A percentile compares a stretch with the other conserved stretches of the same genome.
Evolutionary conservation across 2,329 filamentous ascomycete genomes (phyloP).

Genomic region (Thermomyces lanuginosus): DNA sequence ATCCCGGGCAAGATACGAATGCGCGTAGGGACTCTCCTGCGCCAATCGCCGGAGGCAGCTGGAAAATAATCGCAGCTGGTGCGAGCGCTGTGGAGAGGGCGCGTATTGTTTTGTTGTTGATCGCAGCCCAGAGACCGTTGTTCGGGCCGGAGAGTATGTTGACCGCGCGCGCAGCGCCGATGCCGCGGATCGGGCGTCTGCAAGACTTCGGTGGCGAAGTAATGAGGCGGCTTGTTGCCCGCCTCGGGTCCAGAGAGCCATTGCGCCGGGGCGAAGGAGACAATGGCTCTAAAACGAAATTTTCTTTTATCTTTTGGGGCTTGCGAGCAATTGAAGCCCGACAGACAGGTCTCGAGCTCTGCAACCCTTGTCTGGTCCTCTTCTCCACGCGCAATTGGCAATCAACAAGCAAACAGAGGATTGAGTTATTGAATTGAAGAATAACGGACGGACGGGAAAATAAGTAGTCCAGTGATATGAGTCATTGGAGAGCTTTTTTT

Average conservation of each 20-base stretch:
- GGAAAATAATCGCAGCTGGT: constrained; percentile 29
- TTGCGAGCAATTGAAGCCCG: constrained; percentile 10
- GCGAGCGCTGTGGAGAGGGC: constrained; percentile 22
- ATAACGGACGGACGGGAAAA: neutral
- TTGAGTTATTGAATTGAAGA: constrained; percentile 1
- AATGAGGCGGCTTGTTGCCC: constrained; percentile 27
- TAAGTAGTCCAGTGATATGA: no score
- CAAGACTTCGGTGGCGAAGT: constrained; percentile 27
- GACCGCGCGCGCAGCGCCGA: constrained; percentile 24
- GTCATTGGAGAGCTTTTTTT: constrained; percentile 1
- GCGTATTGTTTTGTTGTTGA: constrained; percentile 22
- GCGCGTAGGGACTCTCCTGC: constrained; percentile 60
- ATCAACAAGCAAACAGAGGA: neutral
- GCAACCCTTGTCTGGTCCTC: no score
- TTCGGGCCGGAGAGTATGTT: constrained; percentile 18
- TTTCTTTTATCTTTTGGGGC: no score
- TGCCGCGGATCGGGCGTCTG: constrained; percentile 20
- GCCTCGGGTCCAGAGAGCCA: constrained; percentile 31
- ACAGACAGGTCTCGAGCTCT: neutral
- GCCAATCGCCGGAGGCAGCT: constrained; percentile 23
- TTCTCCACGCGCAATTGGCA: constrained; percentile 1
- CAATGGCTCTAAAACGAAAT: constrained; percentile 7
- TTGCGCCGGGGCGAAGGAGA: constrained; percentile 22
- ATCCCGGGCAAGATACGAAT: constrained; percentile 80
- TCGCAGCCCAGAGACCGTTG: constrained; percentile 19